phyloP scores from a whole-genome alignment of 495 filamentous ascomycete genomes.

The Aspergillus conjunctus region DNA sequence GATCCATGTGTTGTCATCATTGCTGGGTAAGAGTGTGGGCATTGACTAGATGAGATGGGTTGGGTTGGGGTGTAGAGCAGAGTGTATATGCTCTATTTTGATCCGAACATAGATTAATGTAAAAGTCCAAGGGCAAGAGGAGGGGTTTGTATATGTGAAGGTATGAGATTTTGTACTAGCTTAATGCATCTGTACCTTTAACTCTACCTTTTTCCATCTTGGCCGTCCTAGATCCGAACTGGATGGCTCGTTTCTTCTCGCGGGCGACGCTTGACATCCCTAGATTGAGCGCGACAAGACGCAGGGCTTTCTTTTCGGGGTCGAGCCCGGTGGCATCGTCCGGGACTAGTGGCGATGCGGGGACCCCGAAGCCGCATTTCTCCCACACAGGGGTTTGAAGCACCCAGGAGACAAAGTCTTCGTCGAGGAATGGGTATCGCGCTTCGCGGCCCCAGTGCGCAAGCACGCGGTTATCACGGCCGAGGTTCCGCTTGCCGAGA shows the following conservation, averaged over 20 bases:
- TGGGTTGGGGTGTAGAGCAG: slow-evolving; percentile 3
- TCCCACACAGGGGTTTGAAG: slow-evolving; percentile 71
- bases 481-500: slow-evolving; percentile 89
- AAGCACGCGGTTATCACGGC: slow-evolving; percentile 89
- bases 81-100: neutral
- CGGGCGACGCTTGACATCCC: slow-evolving; percentile 68
- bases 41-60: slow-evolving; percentile 2
- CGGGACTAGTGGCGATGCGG: slow-evolving; percentile 5
- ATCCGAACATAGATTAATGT: too few relatives aligned
- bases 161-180: slow-evolving; percentile 14
- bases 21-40: slow-evolving; percentile 29
- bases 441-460: slow-evolving; percentile 88
- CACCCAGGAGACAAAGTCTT: slow-evolving; percentile 80
- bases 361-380: slow-evolving; percentile 75
- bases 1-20: slow-evolving; percentile 52
- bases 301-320: slow-evolving; percentile 76
- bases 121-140: too few relatives aligned
- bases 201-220: slow-evolving; percentile 77
- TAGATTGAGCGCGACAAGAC: slow-evolving; percentile 74
- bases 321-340: slow-evolving; percentile 50
- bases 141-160: neutral
- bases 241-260: slow-evolving; percentile 93
- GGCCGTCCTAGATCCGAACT: slow-evolving; percentile 83
- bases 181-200: slow-evolving; percentile 65
- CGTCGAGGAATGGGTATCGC: slow-evolving; percentile 90